Conservation (phyloP, 148 eudicot genomes). For the Cornus suecica region DNA sequence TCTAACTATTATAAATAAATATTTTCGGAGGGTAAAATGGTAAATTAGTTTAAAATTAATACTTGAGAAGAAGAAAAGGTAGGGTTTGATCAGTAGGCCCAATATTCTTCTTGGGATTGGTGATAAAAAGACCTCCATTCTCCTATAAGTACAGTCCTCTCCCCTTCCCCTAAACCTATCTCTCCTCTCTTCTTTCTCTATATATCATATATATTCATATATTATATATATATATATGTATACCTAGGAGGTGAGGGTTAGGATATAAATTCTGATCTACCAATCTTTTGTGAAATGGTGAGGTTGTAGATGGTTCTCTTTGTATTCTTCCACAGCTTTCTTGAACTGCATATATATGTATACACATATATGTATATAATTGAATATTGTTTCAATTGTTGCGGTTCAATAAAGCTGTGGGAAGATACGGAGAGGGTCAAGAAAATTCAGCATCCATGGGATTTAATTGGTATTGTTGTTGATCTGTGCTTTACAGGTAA, state of each 20-base stretch:
- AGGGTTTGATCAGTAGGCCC: conserved; percentile 18
- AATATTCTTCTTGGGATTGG: conserved; percentile 94
- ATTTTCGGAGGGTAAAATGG: no score
- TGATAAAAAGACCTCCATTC: conserved; percentile 38
- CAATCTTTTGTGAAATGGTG: no score
- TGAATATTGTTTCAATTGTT: not conserved
- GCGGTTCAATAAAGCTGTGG: conserved; percentile 77
- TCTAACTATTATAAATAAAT: not conserved
- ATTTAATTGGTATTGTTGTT: not conserved
- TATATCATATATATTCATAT: not conserved
- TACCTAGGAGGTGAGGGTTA: conserved; percentile 21
- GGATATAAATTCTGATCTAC: not conserved
- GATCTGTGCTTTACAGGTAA: not conserved
- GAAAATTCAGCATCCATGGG: not conserved
- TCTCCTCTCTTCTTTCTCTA: not conserved
- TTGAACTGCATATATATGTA: conserved; percentile 57
- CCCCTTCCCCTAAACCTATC: conserved; percentile 26
- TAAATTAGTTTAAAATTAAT: not conserved
- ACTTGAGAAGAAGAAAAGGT: not conserved
- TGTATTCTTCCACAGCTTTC: conserved; percentile 89
- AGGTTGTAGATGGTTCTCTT: conserved; percentile 25
- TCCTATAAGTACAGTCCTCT: conserved; percentile 47
- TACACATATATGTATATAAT: no score
- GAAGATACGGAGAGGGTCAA: conserved; percentile 34
- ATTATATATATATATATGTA: not conserved